Evolutionary conservation across 1,284 basidiomycete genomes (phyloP), one percentile per base, ranked within the genome.

Genomic region (Puccinia novopanici): DNA sequence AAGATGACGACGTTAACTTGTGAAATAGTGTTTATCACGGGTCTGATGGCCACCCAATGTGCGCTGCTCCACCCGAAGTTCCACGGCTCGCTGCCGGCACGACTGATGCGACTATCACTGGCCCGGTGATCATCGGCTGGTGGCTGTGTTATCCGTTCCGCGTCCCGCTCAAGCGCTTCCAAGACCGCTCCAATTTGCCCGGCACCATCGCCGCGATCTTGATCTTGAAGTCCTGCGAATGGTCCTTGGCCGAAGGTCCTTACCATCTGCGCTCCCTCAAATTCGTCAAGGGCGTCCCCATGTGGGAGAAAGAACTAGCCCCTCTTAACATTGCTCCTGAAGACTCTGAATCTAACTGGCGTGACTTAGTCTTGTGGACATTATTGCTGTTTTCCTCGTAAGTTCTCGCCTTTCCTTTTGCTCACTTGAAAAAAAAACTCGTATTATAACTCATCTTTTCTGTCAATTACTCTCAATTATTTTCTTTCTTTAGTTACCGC

Each of bases 141-240:
- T 71, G 68, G 68, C 12, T 50, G 10, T 71, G 30, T 22, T 71
- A 54, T 37, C 68, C 68, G 9, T 71, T 71, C 45, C 55, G 30
- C 22, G 22, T 34, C 6, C 67, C 42, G 9, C 4, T 30, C 17
- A 0, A 22, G 59, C 67, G 42, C 24, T 34, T 37, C 30, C 15
- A 30, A 63, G 24, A 61, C 2, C 27, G 71, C 3, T 34, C 27
- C 48, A 1, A 10, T 10, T 15, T 55, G 9, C 45, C 55, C 8
- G 55, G 57, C 42, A 34, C 73, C 45, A 5, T 61, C n/a, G 48
- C 59, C n/a, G n/a, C 27, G 6, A 13, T 40, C 2, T 54, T 71
- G 68, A 40, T 71, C 22, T 54, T 65, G 19, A 75, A 75, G 30
- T 22, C 59, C 15, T 3, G 50, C 37, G 74, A 75, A 75, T 75